Base-by-base conservation (phyloP, 768 basidiomycete genomes). In the Psilocybe subaeruginosa region DNA sequence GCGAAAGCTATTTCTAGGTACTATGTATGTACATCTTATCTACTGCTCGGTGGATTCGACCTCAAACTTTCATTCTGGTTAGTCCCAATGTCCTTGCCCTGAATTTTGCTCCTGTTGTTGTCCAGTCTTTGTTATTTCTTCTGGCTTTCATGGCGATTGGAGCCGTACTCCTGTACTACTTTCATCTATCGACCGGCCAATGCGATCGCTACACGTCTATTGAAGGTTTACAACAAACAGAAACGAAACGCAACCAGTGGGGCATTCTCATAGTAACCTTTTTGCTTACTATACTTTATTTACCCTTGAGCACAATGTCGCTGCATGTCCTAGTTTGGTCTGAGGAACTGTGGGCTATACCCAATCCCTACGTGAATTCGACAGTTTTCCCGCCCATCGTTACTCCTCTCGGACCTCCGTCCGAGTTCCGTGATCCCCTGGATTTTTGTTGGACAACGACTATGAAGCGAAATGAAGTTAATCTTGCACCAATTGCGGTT, bases 401-500 rank as follows among this genome's bases (percentile, higher is more conserved):
- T 0, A 69, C 79, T 1, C 81, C 85, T 2, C 71, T 90, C 14
- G 89, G 89, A 0, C 83, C 87, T 9, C 19, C 82, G 0, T 77
- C 76, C 56, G 78, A 85, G 66, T 90, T 76, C 69, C 83, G 85
- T 45, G 82, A 84, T 61, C 81, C 89, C 3, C 67, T 88, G 53
- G 88, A 91, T 70, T 91, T 91, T 64, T 92, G 90, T 71, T 93
- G 84, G 77, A 91, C 88, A 3, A 92, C 91, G 0, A 92, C 90
- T 0, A 89, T 92, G 88, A 80, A 82, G 57, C 78, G 80, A 41
- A 85, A 89, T 61, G 79, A 87, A 69, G 74, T 91, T 61, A 93
- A 92, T 69, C 88, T 80, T 64, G 90, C 90, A 0, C 87, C 86
- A 27, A 66, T 84, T 3, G 70, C 91, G 17, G 73, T 93, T 4